phyloP scores from a whole-genome alignment of 805 yeast genomes.

The Komagataella mondaviorum region DNA sequence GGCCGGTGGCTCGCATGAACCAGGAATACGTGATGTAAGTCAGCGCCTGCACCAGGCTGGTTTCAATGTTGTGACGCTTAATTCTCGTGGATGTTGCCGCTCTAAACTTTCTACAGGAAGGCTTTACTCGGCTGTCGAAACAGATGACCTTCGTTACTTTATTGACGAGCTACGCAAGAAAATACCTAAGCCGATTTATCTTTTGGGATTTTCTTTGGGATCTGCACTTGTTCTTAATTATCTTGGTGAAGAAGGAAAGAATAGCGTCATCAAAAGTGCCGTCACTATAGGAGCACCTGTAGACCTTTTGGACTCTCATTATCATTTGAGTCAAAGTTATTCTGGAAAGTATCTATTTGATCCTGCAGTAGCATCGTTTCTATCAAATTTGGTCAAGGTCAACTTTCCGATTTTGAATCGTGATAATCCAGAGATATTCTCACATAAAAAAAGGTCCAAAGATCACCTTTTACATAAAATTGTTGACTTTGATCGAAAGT shows the following conservation, averaged over 20 bases:
- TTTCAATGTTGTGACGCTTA: constrained; percentile 46
- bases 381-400: constrained; percentile 29
- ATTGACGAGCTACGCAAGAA: constrained; percentile 32
- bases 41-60: constrained; percentile 23
- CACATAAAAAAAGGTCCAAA: constrained; percentile 14
- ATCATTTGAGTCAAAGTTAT: constrained; percentile 23
- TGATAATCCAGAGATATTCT: constrained; percentile 15
- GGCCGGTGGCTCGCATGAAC: constrained; percentile 73
- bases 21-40: constrained; percentile 47
- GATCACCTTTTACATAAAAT: constrained; percentile 24
- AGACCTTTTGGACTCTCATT: constrained; percentile 49
- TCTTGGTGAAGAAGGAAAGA: constrained; percentile 51
- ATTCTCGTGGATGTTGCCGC: constrained; percentile 68
- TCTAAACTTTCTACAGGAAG: constrained; percentile 59
- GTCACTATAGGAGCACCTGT: constrained; percentile 56
- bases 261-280: constrained; percentile 41
- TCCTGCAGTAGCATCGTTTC: constrained; percentile 24
- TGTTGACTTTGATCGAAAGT: constrained; percentile 44
- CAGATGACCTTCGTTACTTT: constrained; percentile 53
- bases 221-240: constrained; percentile 55
- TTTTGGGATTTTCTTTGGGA: constrained; percentile 64
- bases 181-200: constrained; percentile 52
- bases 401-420: constrained; percentile 20
- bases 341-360: constrained; percentile 27
- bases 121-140: constrained; percentile 53